Evolutionary conservation across 768 basidiomycete species (phyloP).

Genomic region (Rhodotorula taiwanensis): DNA sequence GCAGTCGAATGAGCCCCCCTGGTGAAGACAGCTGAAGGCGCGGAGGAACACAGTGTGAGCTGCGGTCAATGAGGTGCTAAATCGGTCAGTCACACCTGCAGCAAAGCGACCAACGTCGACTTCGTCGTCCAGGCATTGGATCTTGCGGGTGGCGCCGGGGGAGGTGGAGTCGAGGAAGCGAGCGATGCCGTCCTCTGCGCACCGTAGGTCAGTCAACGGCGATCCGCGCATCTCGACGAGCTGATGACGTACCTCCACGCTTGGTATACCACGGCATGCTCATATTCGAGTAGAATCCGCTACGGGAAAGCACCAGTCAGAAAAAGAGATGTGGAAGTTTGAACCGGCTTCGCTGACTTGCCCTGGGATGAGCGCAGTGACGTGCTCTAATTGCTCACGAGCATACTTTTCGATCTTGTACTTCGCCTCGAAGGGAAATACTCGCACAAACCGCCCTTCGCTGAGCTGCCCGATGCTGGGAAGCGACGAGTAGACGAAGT

Average conservation of each 20-base stretch:
- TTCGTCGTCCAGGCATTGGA: conserved; percentile 3
- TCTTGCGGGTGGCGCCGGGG: too few species aligned
- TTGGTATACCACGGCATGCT: neutral
- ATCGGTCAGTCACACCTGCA: neutral
- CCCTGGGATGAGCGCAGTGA: conserved; percentile 8
- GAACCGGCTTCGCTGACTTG: too few species aligned
- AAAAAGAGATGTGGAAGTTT: too few species aligned
- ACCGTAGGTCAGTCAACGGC: neutral
- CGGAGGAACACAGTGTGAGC: too few species aligned
- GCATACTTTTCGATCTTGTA: conserved; percentile 5
- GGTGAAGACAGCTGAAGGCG: conserved; percentile 3
- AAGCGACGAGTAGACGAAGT: conserved; percentile 33
- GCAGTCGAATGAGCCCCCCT: neutral
- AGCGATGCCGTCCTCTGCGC: conserved; percentile 1
- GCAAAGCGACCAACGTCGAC: conserved; percentile 8
- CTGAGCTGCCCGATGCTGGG: conserved; percentile 3
- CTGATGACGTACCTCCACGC: neutral
- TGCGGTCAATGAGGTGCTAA: neutral
- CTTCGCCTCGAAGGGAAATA: conserved; percentile 22
- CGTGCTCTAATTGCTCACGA: neutral
- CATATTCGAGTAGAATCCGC: too few species aligned
- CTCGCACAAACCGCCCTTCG: conserved; percentile 12
- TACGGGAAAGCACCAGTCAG: too few species aligned
- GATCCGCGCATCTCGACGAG: neutral
- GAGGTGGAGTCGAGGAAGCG: neutral